These are phyloP conservation scores for Fusarium sublunatum DNA, from an alignment of 2,329 filamentous ascomycete genomes.

Conservation along the genomic window DNA sequence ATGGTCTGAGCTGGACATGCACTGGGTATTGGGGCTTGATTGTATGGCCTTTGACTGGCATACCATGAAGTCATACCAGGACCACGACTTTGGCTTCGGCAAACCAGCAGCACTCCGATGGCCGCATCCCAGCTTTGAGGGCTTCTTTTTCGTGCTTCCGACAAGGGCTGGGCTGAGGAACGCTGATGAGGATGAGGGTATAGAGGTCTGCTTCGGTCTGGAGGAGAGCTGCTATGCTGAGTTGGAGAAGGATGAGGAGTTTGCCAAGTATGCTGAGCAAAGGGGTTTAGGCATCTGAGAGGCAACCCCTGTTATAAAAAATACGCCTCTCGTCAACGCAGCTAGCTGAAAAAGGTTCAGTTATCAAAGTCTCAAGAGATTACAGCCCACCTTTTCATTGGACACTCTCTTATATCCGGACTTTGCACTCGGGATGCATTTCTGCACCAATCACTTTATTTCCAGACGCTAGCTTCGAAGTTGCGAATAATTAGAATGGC, in stretches of 20 bases:
- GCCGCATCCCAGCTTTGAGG: conserved; percentile 17
- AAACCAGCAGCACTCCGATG: conserved; percentile 12
- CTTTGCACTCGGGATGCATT: too few relatives aligned
- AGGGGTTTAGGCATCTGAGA: neutral
- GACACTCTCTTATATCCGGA: too few relatives aligned
- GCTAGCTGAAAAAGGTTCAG: too few relatives aligned
- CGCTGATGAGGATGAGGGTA: conserved; percentile 1
- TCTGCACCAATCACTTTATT: too few relatives aligned
- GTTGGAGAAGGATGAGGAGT: conserved; percentile 12
- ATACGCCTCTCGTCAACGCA: too few relatives aligned
- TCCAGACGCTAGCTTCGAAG: too few relatives aligned
- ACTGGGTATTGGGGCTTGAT: conserved; percentile 7
- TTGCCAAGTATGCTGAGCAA: conserved; percentile 5
- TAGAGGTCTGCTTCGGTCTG: conserved; percentile 19
- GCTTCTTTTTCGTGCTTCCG: conserved; percentile 18
- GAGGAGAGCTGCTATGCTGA: conserved; percentile 13
- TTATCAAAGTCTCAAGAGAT: too few relatives aligned
- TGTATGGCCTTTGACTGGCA: conserved; percentile 24
- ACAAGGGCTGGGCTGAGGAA: neutral
- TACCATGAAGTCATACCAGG: conserved; percentile 12
- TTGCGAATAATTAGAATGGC: too few relatives aligned
- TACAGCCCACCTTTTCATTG: too few relatives aligned
- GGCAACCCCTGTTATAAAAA: too few relatives aligned
- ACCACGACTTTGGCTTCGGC: conserved; percentile 28
- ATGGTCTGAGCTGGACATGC: conserved; percentile 9